Evolutionary conservation across 2,329 filamentous ascomycete genomes (phyloP).

Genomic region (Venturia aucupariae): DNA sequence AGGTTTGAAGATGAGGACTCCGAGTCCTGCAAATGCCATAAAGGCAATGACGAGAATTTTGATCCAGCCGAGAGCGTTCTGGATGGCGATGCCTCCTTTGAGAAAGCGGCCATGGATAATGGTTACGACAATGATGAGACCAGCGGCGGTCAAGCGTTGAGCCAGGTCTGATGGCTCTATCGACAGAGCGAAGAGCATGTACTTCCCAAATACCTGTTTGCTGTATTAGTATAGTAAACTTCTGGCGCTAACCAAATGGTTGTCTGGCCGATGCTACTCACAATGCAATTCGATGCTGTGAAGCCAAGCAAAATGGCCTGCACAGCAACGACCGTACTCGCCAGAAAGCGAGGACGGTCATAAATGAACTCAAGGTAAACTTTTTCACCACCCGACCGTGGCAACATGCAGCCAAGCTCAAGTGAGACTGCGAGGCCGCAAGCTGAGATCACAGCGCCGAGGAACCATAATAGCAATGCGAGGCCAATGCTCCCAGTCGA

Average conservation of each 20-base stretch:
- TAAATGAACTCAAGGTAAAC: conserved; percentile 59
- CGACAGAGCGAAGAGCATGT: conserved; percentile 47
- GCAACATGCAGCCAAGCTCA: conserved; percentile 57
- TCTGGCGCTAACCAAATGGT: neutral
- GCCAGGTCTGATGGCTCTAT: conserved; percentile 38
- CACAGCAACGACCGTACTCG: conserved; percentile 47
- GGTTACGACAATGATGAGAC: conserved; percentile 47
- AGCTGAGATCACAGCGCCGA: conserved; percentile 51
- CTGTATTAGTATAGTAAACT: neutral
- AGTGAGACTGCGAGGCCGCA: conserved; percentile 56
- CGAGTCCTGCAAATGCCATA: conserved; percentile 53
- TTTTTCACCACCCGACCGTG: conserved; percentile 34
- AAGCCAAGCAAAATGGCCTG: conserved; percentile 51
- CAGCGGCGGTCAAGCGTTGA: conserved; percentile 46
- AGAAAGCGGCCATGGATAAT: conserved; percentile 51
- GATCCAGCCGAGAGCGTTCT: conserved; percentile 54
- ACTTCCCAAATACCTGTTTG: conserved; percentile 43
- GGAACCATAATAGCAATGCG: conserved; percentile 54
- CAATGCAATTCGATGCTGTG: conserved; percentile 54
- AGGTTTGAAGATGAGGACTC: conserved; percentile 42
- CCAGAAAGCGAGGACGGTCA: conserved; percentile 50
- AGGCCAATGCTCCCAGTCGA: conserved; percentile 53
- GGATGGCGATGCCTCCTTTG: conserved; percentile 46
- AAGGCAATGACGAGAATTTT: conserved; percentile 52
- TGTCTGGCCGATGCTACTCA: conserved; percentile 21